Evolutionary conservation across 495 filamentous ascomycete species (phyloP), one percentile per base, ranked within the genome.

Genomic region (Penicillium flavigenum): DNA sequence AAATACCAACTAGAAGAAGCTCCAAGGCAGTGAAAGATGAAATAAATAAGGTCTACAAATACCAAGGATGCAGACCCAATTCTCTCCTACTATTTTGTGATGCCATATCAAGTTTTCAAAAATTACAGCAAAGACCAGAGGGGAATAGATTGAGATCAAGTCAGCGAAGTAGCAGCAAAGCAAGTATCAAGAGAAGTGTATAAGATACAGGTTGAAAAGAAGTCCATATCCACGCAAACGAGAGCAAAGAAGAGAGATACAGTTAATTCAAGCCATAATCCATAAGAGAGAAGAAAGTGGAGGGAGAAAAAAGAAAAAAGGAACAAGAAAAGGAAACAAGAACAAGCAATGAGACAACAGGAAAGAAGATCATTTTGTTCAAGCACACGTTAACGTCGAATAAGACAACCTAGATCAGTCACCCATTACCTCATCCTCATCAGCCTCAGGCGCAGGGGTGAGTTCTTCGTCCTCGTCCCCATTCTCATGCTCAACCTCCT

Each of bases 361-460:
- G 4, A 6, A 20, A 48, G 24, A 22, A 22, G n/a, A 41, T 34
- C 10, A 43, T 57, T 57, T 50, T 44, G 26, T 43, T 27, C 45
- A 57, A 27, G 12, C 54, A 50, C 46, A 57, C 24, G 44, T 42
- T 34, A 51, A 38, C 8, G 32, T 46, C 44, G 54, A 8, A 45
- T 17, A 19, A 22, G 9, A 51, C 22, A 22, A 2, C 1, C 20
- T 42, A 14, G 16, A 47, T 68, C 58, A 90, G 72, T 91, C 88
- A 31, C 88, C 87, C 75, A 91, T 82, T 14, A 91, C 74, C 59
- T 86, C 80, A 64, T 85, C 85, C 55, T 88, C 86, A 54, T 84
- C 85, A 27, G 81, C 79, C 51, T 83, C 82, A 62, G 73, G 75
- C 29, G 70, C 70, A 20, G 69, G 61, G 19, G 58, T 65, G 20